Base-by-base conservation (phyloP, 352 stramenopile genomes). In the Nothophytophthora sp. region DNA sequence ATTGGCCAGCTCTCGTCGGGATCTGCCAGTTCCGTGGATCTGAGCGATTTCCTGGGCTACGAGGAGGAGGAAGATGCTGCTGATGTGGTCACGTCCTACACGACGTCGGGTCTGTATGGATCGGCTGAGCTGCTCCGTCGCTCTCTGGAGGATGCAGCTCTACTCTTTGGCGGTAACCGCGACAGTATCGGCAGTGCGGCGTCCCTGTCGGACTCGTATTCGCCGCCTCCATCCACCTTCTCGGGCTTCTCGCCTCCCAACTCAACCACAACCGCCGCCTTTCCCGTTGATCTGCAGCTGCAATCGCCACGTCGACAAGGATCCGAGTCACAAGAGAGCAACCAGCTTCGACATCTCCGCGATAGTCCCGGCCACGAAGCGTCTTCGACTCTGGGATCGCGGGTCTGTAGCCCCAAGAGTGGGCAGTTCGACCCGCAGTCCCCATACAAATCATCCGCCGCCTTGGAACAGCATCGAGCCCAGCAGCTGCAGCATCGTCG, bases 11-110 rank as follows among this genome's bases (percentile, higher is more conserved):
- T 67, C 15, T 76, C 57, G 8, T 73, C 72, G 19, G 47, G 39
- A 5, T 63, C 53, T 13, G 52, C 48, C 22, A 73, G 63, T 24
- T 82, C 72, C 5, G 55, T 69, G 25, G 76, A 82, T 29, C 58
- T 78, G 8, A 65, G 60, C 36, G 72, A 85, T 4, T 86, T 88
- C 20, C 18, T 76, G 12, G 74, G 77, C 15, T 86, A 88, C 54
- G 70, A 85, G 24, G 62, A 87, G 23, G 70, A 76, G 22, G 65
- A 76, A 48, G 59, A 66, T 41, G 25, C 16, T 3, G 15, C 33
- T 23, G 70, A 81, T 33, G 55, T 43, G 5, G 23, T 79, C 36
- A 76, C 48, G 10, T 81, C 73, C 3, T 84, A 81, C 55, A 75
- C 67, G 3, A 60, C 59, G 7, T 47, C 60, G 24, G 64, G 60